These are phyloP conservation scores for Heterobasidion occidentale DNA, from an alignment of 1,284 basidiomycete species.

Conservation along the genomic window DNA sequence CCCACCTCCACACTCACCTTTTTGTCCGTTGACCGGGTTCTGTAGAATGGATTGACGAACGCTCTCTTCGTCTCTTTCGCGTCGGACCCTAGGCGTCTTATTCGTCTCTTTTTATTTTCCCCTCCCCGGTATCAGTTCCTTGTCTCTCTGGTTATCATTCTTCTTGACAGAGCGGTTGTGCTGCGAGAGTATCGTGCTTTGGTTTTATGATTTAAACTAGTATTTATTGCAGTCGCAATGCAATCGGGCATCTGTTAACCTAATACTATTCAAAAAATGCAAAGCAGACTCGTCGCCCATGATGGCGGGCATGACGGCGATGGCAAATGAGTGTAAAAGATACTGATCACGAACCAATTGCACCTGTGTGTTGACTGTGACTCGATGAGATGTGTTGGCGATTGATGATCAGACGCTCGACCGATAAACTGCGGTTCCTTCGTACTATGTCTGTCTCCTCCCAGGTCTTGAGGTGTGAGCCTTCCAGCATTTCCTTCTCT, in stretches of 20 bases:
- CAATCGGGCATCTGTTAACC: background rate
- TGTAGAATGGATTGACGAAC: background rate
- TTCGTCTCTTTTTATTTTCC: too few relatives aligned
- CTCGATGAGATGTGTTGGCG: background rate
- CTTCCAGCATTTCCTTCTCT: conserved; percentile 32
- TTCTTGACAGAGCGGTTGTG: background rate
- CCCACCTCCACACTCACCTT: background rate
- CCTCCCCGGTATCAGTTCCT: background rate
- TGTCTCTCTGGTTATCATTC: background rate
- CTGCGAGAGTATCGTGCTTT: background rate
- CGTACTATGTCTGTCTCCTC: background rate
- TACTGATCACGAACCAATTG: too few relatives aligned
- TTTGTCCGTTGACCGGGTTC: background rate
- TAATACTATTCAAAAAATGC: too few relatives aligned
- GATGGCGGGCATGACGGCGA: too few relatives aligned
- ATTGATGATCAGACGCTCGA: background rate
- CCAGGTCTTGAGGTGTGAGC: conserved; percentile 34
- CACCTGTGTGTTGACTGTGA: background rate
- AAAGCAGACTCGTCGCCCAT: too few relatives aligned
- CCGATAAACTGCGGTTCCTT: background rate
- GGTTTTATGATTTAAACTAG: background rate
- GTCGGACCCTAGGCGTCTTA: background rate
- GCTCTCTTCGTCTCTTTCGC: background rate
- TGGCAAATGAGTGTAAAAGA: too few relatives aligned
- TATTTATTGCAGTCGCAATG: background rate